Conservation (phyloP, 2,329 filamentous ascomycete genomes). For the Pseudopyricularia cyperi region DNA sequence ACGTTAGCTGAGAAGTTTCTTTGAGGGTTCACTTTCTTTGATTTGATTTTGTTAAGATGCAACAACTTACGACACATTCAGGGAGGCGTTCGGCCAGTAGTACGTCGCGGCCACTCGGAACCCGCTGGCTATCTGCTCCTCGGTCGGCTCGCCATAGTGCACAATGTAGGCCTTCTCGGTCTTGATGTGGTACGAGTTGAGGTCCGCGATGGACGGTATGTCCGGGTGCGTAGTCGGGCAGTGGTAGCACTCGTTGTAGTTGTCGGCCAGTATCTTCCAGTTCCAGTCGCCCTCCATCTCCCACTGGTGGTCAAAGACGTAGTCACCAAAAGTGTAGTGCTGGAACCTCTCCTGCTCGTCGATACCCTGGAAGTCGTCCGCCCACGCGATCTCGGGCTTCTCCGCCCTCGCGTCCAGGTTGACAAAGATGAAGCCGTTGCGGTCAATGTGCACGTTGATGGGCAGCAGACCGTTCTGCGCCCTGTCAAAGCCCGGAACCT, state of each 20-base stretch:
- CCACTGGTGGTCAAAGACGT: constrained; percentile 43
- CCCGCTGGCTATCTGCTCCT: constrained; percentile 33
- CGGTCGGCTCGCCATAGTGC: constrained; percentile 31
- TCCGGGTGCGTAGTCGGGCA: constrained; percentile 47
- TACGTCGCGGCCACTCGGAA: constrained; percentile 32
- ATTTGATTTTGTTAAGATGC: too few species aligned
- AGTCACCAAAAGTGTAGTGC: constrained; percentile 36
- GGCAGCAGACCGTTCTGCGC: constrained; percentile 40
- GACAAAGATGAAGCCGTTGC: constrained; percentile 43
- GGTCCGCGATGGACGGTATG: constrained; percentile 40
- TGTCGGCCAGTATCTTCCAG: constrained; percentile 49
- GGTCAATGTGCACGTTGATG: constrained; percentile 39
- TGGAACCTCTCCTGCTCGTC: constrained; percentile 31
- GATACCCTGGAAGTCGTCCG: constrained; percentile 34
- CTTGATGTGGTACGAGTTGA: constrained; percentile 39
- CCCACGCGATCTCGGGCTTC: constrained; percentile 29
- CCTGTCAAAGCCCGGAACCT: constrained; percentile 41
- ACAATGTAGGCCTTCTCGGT: constrained; percentile 34
- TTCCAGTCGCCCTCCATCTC: constrained; percentile 43
- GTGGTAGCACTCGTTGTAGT: constrained; percentile 57
- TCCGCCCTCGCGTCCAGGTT: constrained; percentile 34
- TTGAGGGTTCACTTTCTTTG: not conserved
- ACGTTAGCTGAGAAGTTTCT: not conserved
- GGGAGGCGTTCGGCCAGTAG: constrained; percentile 37
- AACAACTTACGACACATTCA: constrained; percentile 32